These are phyloP conservation scores for Sporisorium exsertum DNA, from an alignment of 1,284 basidiomycete genomes.

Conservation along the genomic window DNA sequence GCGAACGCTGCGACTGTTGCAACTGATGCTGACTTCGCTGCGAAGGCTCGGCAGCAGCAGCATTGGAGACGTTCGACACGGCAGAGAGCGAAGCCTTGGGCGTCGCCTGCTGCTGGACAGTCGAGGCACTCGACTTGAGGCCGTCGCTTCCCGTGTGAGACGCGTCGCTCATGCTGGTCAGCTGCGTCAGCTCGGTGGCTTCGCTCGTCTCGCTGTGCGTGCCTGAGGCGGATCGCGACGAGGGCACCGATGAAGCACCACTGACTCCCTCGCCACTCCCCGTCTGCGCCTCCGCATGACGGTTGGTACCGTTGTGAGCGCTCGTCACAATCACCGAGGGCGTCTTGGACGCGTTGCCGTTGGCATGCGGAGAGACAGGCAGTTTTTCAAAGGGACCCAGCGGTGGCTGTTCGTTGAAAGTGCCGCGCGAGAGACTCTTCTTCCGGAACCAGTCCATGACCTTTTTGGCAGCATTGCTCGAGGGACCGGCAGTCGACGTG, in stretches of 20 bases:
- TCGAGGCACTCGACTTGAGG: slow-evolving; percentile 57
- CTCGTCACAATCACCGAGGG: slow-evolving; percentile 52
- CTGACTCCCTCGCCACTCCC: slow-evolving; percentile 31
- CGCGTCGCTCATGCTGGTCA: slow-evolving; percentile 36
- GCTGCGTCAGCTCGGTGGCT: slow-evolving; percentile 45
- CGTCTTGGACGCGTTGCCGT: slow-evolving; percentile 10
- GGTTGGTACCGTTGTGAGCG: slow-evolving; percentile 21
- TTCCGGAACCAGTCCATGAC: slow-evolving; percentile 77
- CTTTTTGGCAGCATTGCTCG: slow-evolving; percentile 74
- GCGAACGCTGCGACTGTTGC: slow-evolving; percentile 21
- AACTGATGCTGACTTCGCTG: slow-evolving; percentile 13
- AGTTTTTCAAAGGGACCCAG: slow-evolving; percentile 51
- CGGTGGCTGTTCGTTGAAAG: slow-evolving; percentile 60
- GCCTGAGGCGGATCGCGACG: slow-evolving; percentile 65
- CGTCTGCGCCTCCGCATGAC: slow-evolving; percentile 31
- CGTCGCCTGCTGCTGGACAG: slow-evolving; percentile 61
- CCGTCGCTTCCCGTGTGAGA: slow-evolving; percentile 37
- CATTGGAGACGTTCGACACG: slow-evolving; percentile 35
- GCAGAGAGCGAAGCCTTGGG: slow-evolving; percentile 53
- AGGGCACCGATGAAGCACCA: slow-evolving; percentile 49
- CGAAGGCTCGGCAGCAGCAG: slow-evolving; percentile 16
- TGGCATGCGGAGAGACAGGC: slow-evolving; percentile 22
- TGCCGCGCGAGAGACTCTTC: slow-evolving; percentile 71
- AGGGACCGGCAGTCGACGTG: slow-evolving; percentile 65
- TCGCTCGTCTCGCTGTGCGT: slow-evolving; percentile 65